Base-by-base conservation (phyloP, 306 rosid species). In the Morella rubra region DNA sequence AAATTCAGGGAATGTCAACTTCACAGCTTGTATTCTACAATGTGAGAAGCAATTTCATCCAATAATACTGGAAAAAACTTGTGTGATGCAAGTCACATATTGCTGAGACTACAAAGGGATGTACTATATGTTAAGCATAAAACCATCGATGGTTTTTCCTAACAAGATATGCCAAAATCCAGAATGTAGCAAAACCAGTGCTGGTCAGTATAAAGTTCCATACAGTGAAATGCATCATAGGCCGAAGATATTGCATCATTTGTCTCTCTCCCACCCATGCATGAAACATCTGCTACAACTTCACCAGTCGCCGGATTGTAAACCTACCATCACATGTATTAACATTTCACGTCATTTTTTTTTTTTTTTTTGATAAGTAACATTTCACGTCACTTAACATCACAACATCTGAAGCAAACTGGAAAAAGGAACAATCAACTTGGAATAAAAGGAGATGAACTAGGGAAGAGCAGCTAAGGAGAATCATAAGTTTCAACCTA, bases 161-260 rank as follows among this genome's bases (percentile, higher is more conserved):
- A 51, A 51, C 64, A 58, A 61, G n/a, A 2, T 14, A 27, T 32
- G 44, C 68, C 68, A 32, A 61, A 52, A 56, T 55, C 76, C 50
- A 73, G 58, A 51, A 76, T 62, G 55, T 14, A 75, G 59, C 40
- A 73, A 74, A 78, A 77, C 32, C 73, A 84, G 71, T 47, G 54
- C 4, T 18, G 54, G 78, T 62, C 41, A 66, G 64, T 72, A 65
- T 75, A 78, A 84, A 82, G 74, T 69, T 50, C 51, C 87, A 15
- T 88, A 92, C 99, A 83, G 73, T 75, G 52, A 82, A 73, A 95
- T 40, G 99, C 96, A 27, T 80, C 86, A 70, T 75, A 79, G 58
- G 99, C 99, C 61, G 99, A 89, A 71, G 96, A 88, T 84, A 95
- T 92, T 22, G 99, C 99, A 89, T 92, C 97, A 54, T 88, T 84